Evolutionary conservation across 371 early-diverging fungal species (phyloP), one percentile per base, ranked within the genome.

Genomic region (Mucor piriformis): DNA sequence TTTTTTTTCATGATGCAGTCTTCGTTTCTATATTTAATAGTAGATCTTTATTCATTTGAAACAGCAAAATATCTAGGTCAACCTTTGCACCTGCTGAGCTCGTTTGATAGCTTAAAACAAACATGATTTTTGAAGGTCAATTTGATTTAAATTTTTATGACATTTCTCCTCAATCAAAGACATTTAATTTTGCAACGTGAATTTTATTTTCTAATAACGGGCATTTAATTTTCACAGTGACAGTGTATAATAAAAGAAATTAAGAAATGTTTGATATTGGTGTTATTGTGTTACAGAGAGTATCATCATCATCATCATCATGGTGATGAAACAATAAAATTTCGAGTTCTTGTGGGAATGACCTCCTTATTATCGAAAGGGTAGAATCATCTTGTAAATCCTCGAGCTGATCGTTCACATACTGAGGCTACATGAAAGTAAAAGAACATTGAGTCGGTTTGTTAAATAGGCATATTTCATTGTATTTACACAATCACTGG

Each of bases 401-500:
- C 12, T 37, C 37, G n/a, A 38, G 15, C 6, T 38, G 13, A n/a
- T 38, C 38, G n/a, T n/a, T 38, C n/a, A 42, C 42, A 10, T 42
- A 42, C 18, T 42, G 42, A 42, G 42, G 42, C 42, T 42, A n/a
- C n/a, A n/a, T n/a, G n/a, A n/a, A n/a, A n/a, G n/a, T n/a, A 42
- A 6, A 42, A 18, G 4, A 18, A 5, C 18, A 42, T 18, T 42
- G 8, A 42, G 8, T 42, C n/a, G 6, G 42, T 42, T 18, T 18
- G 42, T 42, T 42, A 15, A 38, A 18, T 42, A 15, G 2, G 16
- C 16, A 16, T 12, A 40, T 40, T n/a, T 40, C n/a, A 18, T 42
- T 42, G 40, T 29, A 35, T 52, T 64, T 64, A 53, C 64, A 49
- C 64, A 64, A 54, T 64, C 64, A 40, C 64, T 64, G 11, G 64